Base-by-base conservation (phyloP, 129 eudicot genomes). In the Kitagawia praeruptora region DNA sequence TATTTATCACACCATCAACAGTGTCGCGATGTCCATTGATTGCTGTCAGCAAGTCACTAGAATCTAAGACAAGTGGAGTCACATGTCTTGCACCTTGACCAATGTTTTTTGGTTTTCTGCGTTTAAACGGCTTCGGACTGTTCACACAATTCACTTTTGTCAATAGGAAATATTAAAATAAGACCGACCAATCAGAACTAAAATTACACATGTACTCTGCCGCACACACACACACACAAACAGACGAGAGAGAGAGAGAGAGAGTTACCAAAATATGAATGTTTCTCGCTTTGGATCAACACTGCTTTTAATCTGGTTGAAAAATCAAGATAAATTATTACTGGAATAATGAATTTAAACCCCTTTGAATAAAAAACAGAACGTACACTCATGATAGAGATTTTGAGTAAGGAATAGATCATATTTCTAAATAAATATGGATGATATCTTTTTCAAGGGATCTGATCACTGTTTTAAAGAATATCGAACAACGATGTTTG, bases 241-340 rank as follows among this genome's bases (percentile, higher is more conserved):
- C 37, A 34, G 37, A 31, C 34, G 45, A 34, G 7, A 15, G 70
- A 77, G 48, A 69, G 48, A 77, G 48, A 78, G 34, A 51, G 41
- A 19, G 47, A 79, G 88, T 80, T 84, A 91, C 99, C 98, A 80
- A 75, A 80, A 83, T 86, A 77, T 86, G 80, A 92, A 87, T 3
- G 91, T 80, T 47, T 89, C 90, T 79, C 78, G 85, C 86, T 84
- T 85, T 56, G 91, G 93, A 79, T 91, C 93, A 83, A 82, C 86
- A 75, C 87, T 88, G 82, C 78, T 90, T 70, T 88, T 87, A 54
- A 83, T 70, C 99, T 92, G 91, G 78, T 74, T 74, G 40, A 10
- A 45, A 27, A 74, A 14, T 72, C 45, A 21, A 41, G 19, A 71
- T 18, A 31, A 10, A 34, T 47, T 80, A 46, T n/a, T 28, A 79